Conservation (phyloP, 768 basidiomycete genomes). For the Rhodotorula babjevae region DNA sequence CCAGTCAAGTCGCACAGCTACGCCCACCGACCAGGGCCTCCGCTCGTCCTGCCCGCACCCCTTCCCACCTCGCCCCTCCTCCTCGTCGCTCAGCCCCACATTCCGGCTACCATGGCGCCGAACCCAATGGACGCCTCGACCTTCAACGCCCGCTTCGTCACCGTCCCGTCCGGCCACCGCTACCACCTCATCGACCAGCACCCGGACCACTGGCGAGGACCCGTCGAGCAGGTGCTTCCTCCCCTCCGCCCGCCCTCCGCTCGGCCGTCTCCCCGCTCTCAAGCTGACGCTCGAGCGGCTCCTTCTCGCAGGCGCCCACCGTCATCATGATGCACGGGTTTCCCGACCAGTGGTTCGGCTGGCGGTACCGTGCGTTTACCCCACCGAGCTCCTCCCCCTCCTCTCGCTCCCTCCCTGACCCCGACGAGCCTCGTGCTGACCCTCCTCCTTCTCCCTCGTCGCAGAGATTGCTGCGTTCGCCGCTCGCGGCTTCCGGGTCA, state of each 20-base stretch:
- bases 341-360: slow-evolving; percentile 37
- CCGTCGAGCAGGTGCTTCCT: not conserved
- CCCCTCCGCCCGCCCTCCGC: too few relatives aligned
- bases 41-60: too few relatives aligned
- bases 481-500: slow-evolving; percentile 18
- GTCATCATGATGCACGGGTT: slow-evolving; percentile 31
- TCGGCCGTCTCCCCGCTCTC: too few relatives aligned
- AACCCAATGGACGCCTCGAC: slow-evolving; percentile 11
- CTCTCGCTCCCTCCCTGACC: too few relatives aligned
- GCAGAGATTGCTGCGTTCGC: slow-evolving; percentile 30
- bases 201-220: slow-evolving; percentile 4
- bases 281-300: too few relatives aligned
- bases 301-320: slow-evolving; percentile 8
- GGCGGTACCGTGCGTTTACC: slow-evolving; percentile 29
- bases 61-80: not conserved
- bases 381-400: too few relatives aligned
- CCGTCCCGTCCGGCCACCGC: slow-evolving; percentile 16
- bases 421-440: too few relatives aligned
- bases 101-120: not conserved
- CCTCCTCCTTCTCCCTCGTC: not conserved
- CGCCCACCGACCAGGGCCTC: too few relatives aligned
- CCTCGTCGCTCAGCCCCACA: too few relatives aligned
- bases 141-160: slow-evolving; percentile 33
- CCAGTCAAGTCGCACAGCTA: too few relatives aligned
- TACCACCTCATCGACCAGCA: slow-evolving; percentile 33